These are phyloP conservation scores for Paraglomus brasilianum DNA, from an alignment of 192 early-diverging fungal species.

Conservation along the genomic window DNA sequence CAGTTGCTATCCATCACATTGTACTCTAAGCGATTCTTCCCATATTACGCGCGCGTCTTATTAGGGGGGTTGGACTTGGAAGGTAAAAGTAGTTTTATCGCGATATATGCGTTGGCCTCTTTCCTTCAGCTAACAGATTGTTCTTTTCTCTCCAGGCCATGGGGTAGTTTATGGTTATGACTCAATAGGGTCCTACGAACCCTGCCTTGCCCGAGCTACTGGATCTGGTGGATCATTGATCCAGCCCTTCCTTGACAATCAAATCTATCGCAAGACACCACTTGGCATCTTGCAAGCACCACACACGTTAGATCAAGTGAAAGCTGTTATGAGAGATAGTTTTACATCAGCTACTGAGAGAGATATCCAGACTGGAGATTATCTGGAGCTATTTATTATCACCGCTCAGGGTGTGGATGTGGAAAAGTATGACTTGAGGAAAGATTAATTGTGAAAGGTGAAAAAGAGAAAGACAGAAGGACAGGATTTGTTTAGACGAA, in stretches of 20 bases:
- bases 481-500: no score
- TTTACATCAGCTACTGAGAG: slow-evolving; percentile 97
- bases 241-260: slow-evolving; percentile 97
- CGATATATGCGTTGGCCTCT: not conserved
- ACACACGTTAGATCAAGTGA: slow-evolving; percentile 60
- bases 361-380: slow-evolving; percentile 98
- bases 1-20: slow-evolving; percentile 93
- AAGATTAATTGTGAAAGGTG: slow-evolving; percentile 63
- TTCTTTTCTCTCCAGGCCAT: slow-evolving; percentile 51
- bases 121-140: slow-evolving; percentile 3
- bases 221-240: slow-evolving; percentile 90
- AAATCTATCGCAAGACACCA: slow-evolving; percentile 80
- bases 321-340: slow-evolving; percentile 87
- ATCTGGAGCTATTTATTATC: slow-evolving; percentile 88
- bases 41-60: slow-evolving; percentile 90
- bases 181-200: slow-evolving; percentile 86
- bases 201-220: slow-evolving; percentile 68
- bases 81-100: slow-evolving; percentile 45
- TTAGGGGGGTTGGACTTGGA: slow-evolving; percentile 88
- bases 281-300: slow-evolving; percentile 36
- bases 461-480: no score
- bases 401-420: slow-evolving; percentile 73
- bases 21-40: slow-evolving; percentile 94
- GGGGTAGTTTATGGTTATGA: slow-evolving; percentile 94
- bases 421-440: slow-evolving; percentile 79